Percentiles rank a stretch among this genome's conserved stretches.
phyloP scores from a whole-genome alignment of 1,284 basidiomycete genomes.

The Porogramme epimiltina region DNA sequence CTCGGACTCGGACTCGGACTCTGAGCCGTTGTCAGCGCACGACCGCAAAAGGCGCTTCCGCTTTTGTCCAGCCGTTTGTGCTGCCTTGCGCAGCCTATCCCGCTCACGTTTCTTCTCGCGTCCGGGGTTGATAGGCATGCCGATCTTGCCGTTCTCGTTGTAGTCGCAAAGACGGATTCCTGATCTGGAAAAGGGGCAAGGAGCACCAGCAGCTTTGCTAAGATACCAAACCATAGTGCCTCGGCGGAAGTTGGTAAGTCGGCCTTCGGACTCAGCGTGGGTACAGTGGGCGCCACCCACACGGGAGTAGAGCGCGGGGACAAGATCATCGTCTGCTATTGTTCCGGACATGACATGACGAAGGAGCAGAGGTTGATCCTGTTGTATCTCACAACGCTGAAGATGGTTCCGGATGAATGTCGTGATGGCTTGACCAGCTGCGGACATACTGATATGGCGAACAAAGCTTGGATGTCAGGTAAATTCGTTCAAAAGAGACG shows the following conservation, averaged over 20 bases:
- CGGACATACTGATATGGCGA: slow-evolving; percentile 57
- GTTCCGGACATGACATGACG: slow-evolving; percentile 75
- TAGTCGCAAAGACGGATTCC: slow-evolving; percentile 74
- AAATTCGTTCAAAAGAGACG: slow-evolving; percentile 2
- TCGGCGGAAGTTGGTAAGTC: slow-evolving; percentile 72
- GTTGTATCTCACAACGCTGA: slow-evolving; percentile 65
- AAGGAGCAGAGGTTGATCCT: slow-evolving; percentile 72
- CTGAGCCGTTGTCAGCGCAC: slow-evolving; percentile 44
- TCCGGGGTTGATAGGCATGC: slow-evolving; percentile 24
- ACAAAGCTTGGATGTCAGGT: not conserved
- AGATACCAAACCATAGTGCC: slow-evolving; percentile 82
- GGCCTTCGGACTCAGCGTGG: slow-evolving; percentile 41
- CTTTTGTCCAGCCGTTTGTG: slow-evolving; percentile 61
- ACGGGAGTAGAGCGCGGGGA: slow-evolving; percentile 68
- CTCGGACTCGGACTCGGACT: slow-evolving; percentile 40
- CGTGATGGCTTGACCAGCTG: slow-evolving; percentile 77
- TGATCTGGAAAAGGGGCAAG: slow-evolving; percentile 70
- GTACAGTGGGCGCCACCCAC: slow-evolving; percentile 64
- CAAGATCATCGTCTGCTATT: slow-evolving; percentile 66
- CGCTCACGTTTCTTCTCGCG: slow-evolving; percentile 44
- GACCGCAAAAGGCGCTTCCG: slow-evolving; percentile 62
- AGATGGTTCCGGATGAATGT: slow-evolving; percentile 75
- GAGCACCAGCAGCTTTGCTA: slow-evolving; percentile 68
- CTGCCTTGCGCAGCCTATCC: slow-evolving; percentile 37
- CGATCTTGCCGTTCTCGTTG: slow-evolving; percentile 48